Evolutionary conservation across 1,139 yeast species (phyloP), one percentile per base, ranked within the genome.

Genomic region (Taphrina pruni): DNA sequence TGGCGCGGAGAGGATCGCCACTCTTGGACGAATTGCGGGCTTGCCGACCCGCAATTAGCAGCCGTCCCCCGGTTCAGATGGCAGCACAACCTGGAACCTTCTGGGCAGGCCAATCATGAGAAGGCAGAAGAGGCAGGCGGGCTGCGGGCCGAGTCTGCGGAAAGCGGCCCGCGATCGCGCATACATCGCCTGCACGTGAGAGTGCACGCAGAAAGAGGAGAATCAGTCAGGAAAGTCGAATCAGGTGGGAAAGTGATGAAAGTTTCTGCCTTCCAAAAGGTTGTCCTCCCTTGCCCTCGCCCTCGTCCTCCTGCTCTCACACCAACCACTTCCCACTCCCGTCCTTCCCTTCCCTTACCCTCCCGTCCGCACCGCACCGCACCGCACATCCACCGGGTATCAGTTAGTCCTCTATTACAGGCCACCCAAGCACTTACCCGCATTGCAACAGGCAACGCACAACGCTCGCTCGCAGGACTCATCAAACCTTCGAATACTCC

Each of bases 301-400:
- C n/a, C 36, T 21, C 14, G 8, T 35, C 9, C 54, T 50, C 54
- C 32, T 6, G 9, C 54, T 11, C 54, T 50, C 54, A 21, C 54
- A 26, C 54, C 54, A 45, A 45, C 36, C 54, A 21, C 32, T 21
- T 26, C 36, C 54, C 54, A 20, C 54, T 50, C 54, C 54, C 54
- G 54, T 26, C 54, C 54, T 17, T 50, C 54, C 54, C 36, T 46
- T 46, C 20, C 51, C 51, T 46, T 50, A 50, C 54, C 54, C 54
- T 50, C 54, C 54, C 54, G 32, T 26, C 54, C 17, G 17, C 17
- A 17, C 17, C 54, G 32, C 54, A 21, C 54, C 54, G 32, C 54
- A 21, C 36, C 9, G 6, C 32, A 21, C 54, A 26, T 26, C 32
- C 32, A 26, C 32, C 32, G 54, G 54, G 54, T 50, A 50, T 21